phyloP scores from a whole-genome alignment of 2,329 filamentous ascomycete species.

The Truncatella angustata region DNA sequence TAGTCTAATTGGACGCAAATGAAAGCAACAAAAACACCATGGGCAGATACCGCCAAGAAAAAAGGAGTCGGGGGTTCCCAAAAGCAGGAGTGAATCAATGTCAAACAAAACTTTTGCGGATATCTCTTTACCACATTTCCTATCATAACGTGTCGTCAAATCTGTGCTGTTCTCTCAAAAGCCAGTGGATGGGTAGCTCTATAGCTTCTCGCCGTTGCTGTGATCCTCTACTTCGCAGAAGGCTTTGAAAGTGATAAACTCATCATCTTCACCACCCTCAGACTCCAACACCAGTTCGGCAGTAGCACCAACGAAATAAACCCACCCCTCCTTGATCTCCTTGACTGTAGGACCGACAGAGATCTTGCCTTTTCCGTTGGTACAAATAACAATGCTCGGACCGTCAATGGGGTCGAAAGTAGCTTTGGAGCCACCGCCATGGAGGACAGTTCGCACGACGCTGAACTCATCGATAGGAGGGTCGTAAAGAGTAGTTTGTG shows the following conservation, averaged over 20 bases:
- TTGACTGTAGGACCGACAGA: constrained; percentile 79
- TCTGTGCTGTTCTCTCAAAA: background rate
- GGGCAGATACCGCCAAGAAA: background rate
- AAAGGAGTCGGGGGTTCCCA: background rate
- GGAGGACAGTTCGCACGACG: constrained; percentile 78
- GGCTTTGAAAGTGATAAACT: constrained; percentile 87
- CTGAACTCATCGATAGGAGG: constrained; percentile 96
- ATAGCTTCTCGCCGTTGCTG: constrained; percentile 29
- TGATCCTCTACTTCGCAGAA: constrained; percentile 77
- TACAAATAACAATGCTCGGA: constrained; percentile 92
- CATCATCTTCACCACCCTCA: constrained; percentile 56
- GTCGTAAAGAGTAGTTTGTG: constrained; percentile 76
- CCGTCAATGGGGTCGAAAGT: constrained; percentile 86
- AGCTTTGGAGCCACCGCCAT: constrained; percentile 70
- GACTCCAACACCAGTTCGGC: constrained; percentile 80
- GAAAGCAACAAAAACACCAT: too few relatives aligned
- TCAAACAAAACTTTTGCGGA: background rate
- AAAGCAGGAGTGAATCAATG: too few relatives aligned
- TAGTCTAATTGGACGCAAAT: too few relatives aligned
- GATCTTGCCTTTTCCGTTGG: constrained; percentile 77
- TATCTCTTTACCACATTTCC: background rate
- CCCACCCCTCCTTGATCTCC: constrained; percentile 69
- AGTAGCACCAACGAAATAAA: constrained; percentile 84
- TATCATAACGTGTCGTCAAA: background rate
- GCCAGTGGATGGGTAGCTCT: background rate